Percentiles rank a stretch among this genome's conserved stretches.
These are phyloP conservation scores for Saposhnikovia divaricata DNA, from an alignment of 129 eudicot species.

Conservation along the genomic window DNA sequence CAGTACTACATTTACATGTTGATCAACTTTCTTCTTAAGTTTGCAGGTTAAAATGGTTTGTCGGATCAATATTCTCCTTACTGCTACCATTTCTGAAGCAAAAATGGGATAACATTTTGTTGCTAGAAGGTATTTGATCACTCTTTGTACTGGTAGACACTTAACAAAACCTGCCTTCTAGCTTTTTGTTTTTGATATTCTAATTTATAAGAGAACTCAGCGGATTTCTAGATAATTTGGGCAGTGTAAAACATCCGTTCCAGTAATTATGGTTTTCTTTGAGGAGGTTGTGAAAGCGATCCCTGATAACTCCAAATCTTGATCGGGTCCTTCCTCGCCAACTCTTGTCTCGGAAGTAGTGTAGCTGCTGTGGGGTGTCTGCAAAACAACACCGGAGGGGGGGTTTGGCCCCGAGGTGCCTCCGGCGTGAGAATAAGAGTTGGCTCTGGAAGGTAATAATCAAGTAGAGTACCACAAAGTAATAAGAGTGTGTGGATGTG, in stretches of 20 bases:
- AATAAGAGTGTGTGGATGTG: no score
- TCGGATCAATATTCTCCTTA: constrained; percentile 8
- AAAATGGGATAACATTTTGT: constrained; percentile 13
- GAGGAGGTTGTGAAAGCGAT: background rate
- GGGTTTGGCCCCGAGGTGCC: no score
- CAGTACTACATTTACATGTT: background rate
- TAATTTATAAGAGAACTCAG: background rate
- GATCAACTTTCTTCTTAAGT: background rate
- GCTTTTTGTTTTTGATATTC: background rate
- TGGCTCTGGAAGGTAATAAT: no score
- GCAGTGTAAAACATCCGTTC: background rate
- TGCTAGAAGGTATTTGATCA: constrained; percentile 15
- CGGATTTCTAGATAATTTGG: background rate
- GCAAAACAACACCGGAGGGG: no score
- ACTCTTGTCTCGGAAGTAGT: no score
- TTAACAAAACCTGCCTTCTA: background rate
- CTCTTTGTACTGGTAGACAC: background rate
- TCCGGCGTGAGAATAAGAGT: no score
- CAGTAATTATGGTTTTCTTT: background rate
- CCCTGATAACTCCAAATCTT: no score
- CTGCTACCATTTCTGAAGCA: constrained; percentile 13
- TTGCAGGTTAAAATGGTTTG: constrained; percentile 13
- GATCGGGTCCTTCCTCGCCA: no score
- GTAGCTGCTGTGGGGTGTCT: no score
- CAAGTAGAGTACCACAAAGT: no score